A percentile compares a stretch with the other conserved stretches of the same genome.
phyloP scores from a whole-genome alignment of 345 rosid genomes.

The Citrus trifoliata region DNA sequence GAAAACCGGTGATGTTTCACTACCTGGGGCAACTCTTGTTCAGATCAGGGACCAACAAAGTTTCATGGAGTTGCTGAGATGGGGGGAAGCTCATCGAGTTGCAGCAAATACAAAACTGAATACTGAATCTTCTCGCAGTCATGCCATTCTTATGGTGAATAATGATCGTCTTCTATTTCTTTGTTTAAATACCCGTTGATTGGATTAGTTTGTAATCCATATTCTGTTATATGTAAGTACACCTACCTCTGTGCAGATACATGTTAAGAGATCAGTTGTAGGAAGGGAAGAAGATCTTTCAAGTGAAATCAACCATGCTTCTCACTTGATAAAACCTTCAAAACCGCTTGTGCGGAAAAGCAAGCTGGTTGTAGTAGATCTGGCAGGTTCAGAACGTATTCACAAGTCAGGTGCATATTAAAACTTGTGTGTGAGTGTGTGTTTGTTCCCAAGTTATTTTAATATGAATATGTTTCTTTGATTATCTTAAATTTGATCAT shows the following conservation, averaged over 20 bases:
- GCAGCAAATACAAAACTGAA: constrained; percentile 97
- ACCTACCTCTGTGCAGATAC: constrained; percentile 46
- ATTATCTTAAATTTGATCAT: neutral
- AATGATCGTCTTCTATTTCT: constrained; percentile 3
- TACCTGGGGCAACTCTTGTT: constrained; percentile 80
- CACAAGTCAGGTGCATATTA: constrained; percentile 77
- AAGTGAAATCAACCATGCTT: constrained; percentile 48
- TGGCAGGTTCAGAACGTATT: constrained; percentile 99
- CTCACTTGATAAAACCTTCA: constrained; percentile 65
- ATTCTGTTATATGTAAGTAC: constrained; percentile 17
- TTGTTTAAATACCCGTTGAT: neutral
- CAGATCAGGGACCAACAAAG: constrained; percentile 78
- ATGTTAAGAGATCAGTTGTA: constrained; percentile 72
- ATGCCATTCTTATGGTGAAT: constrained; percentile 91
- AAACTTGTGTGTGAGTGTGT: neutral
- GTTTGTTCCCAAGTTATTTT: neutral
- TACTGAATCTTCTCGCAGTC: constrained; percentile 98
- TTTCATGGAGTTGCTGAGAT: constrained; percentile 69
- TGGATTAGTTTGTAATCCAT: constrained; percentile 4
- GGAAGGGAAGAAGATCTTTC: constrained; percentile 56
- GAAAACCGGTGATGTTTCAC: constrained; percentile 92
- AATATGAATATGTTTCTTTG: neutral
- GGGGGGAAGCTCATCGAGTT: constrained; percentile 89
- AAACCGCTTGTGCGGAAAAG: constrained; percentile 80
- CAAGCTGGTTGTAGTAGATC: constrained; percentile 91